Percentiles rank a stretch among this genome's conserved stretches.
Conservation (phyloP, 1,139 yeast species). For the Kodamaea anthophila region DNA sequence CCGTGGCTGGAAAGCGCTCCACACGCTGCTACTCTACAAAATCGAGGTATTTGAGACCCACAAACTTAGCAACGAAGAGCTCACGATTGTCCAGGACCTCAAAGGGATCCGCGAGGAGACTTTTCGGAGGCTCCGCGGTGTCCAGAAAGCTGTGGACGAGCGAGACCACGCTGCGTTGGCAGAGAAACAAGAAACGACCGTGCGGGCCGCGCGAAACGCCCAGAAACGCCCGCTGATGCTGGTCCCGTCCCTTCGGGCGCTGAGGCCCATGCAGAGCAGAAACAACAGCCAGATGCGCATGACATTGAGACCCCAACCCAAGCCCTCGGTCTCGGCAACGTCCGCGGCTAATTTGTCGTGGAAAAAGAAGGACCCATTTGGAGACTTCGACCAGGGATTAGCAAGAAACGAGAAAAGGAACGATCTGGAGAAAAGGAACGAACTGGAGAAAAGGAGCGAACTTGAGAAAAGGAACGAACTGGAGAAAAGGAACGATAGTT, state of each 20-base stretch:
- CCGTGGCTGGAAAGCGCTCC: slow-evolving; percentile 67
- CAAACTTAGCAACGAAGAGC: slow-evolving; percentile 36
- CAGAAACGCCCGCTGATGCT: slow-evolving; percentile 9
- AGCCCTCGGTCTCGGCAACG: slow-evolving; percentile 20
- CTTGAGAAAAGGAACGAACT: not conserved
- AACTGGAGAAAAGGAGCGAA: not conserved
- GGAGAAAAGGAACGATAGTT: not conserved
- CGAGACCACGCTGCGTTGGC: slow-evolving; percentile 17
- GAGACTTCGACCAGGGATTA: slow-evolving; percentile 48
- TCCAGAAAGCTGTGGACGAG: slow-evolving; percentile 39
- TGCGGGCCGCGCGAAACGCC: slow-evolving; percentile 5
- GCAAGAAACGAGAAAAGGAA: too few relatives aligned
- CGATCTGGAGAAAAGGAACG: not conserved
- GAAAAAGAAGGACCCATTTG: slow-evolving; percentile 30
- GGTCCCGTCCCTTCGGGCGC: slow-evolving; percentile 25
- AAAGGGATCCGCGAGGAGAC: slow-evolving; percentile 48
- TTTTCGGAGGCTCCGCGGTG: slow-evolving; percentile 40
- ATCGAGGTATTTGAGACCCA: slow-evolving; percentile 48
- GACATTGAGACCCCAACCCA: slow-evolving; percentile 5
- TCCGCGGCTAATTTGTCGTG: slow-evolving; percentile 44
- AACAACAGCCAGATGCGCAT: slow-evolving; percentile 8
- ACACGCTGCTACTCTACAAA: slow-evolving; percentile 52
- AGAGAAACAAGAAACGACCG: slow-evolving; percentile 7
- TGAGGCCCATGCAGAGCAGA: slow-evolving; percentile 8
- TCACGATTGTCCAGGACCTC: slow-evolving; percentile 38